A percentile compares a stretch with the other conserved stretches of the same genome.
These are phyloP conservation scores for Thelephora ganbajun DNA, from an alignment of 768 basidiomycete species.

Conservation along the genomic window DNA sequence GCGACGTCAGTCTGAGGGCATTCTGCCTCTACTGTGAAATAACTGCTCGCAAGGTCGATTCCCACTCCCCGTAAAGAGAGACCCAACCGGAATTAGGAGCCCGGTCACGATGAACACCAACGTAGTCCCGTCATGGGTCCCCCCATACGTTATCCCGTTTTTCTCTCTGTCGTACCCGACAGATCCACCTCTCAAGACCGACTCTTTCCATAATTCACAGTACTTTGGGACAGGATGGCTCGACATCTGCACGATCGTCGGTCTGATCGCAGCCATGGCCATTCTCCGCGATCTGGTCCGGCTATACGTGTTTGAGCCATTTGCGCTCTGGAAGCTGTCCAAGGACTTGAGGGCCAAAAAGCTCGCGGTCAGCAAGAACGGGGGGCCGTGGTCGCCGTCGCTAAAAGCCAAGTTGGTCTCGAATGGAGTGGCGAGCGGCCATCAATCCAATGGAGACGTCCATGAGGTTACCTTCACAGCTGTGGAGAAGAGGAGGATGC, in stretches of 20 bases:
- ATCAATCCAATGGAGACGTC: slow-evolving; percentile 7
- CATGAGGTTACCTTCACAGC: slow-evolving; percentile 12
- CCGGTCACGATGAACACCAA: slow-evolving; percentile 22
- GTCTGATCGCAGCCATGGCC: slow-evolving; percentile 83
- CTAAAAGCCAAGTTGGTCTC: slow-evolving; percentile 19
- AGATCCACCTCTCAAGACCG: slow-evolving; percentile 36
- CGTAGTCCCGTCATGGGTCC: slow-evolving; percentile 27
- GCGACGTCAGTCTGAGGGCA: too few relatives aligned
- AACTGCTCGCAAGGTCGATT: too few relatives aligned
- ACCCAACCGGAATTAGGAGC: too few relatives aligned
- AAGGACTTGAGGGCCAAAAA: slow-evolving; percentile 27
- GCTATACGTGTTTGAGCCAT: slow-evolving; percentile 61
- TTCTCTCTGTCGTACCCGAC: slow-evolving; percentile 61
- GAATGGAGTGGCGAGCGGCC: slow-evolving; percentile 15
- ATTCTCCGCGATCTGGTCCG: slow-evolving; percentile 68
- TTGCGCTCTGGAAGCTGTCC: slow-evolving; percentile 64
- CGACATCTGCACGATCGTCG: slow-evolving; percentile 69
- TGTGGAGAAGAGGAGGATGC: slow-evolving; percentile 45
- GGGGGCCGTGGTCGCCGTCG: slow-evolving; percentile 20
- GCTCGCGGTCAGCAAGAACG: slow-evolving; percentile 15
- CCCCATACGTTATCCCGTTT: slow-evolving; percentile 49
- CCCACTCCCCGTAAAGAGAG: too few relatives aligned
- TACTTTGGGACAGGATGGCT: slow-evolving; percentile 64
- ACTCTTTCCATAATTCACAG: slow-evolving; percentile 56
- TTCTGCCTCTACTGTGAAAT: too few relatives aligned